Base-by-base conservation (phyloP, 768 basidiomycete species). In the Suillus weaverae region DNA sequence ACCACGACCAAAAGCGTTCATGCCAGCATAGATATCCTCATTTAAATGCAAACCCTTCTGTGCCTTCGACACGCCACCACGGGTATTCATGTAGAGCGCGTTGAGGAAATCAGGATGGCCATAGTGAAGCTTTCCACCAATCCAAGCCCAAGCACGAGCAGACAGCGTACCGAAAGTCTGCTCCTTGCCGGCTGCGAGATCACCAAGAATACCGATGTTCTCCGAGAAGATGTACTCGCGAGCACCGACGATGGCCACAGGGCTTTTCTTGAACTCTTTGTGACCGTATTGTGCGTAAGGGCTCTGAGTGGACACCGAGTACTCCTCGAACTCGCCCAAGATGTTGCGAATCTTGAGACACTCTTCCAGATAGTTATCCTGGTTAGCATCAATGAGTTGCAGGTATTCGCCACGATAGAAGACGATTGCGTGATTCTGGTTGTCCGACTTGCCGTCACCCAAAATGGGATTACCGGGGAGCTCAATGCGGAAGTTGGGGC, bases 201-300 rank as follows among this genome's bases (percentile, higher is more conserved):
- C 97, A 71, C 97, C 97, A 55, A 99, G 84, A 71, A 99, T 97
- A 84, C 97, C 97, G 68, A 99, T 99, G 75, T 98, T 98, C 81
- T 99, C 97, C 61, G 97, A 99, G 81, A 99, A 99, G 76, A 99
- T 98, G 78, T 99, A 99, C 83, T 99, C 97, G 79, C 97, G 89
- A 11, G 97, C 97, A 77, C 97, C 97, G 68, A 99, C 92, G 68
- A 99, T 99, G 18, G 97, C 97, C 26, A 99, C 91, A 20, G 97
- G 97, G 26, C 92, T 77, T 66, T 86, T 86, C 74, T 87, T 87
- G 84, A 97, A 94, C 69, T 97, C 94, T 77, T 92, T 89, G 72
- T 91, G 88, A 66, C 88, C 89, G 86, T 91, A 94, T 66, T 91
- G 91, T 8, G 91, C 89, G 76, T 99, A 99, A 6, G 97, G 97